A percentile compares a stretch with the other conserved stretches of the same genome.
These are phyloP conservation scores for Xerocomus amazonicus DNA, from an alignment of 1,284 basidiomycete genomes.

Conservation along the genomic window DNA sequence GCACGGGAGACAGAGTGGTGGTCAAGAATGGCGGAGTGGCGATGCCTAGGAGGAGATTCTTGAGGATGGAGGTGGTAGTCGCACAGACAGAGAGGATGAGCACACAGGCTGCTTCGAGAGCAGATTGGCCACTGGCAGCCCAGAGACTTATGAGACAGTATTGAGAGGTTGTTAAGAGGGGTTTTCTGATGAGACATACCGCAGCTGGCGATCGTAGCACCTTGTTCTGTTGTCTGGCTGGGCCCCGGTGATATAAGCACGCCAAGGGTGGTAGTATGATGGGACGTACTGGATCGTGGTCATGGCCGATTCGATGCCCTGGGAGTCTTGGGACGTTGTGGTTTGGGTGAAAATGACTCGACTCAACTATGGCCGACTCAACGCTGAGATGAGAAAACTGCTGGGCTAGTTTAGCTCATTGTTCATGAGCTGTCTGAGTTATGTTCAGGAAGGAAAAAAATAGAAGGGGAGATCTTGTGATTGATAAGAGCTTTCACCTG, in stretches of 20 bases:
- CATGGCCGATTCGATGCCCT: conserved; percentile 51
- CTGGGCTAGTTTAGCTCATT: background rate
- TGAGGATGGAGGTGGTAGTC: conserved; percentile 82
- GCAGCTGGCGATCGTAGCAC: conserved; percentile 87
- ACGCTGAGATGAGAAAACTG: conserved; percentile 10
- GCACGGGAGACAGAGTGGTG: conserved; percentile 55
- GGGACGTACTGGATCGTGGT: conserved; percentile 44
- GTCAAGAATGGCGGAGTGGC: conserved; percentile 87
- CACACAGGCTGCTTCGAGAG: conserved; percentile 82
- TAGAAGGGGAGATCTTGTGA: conserved; percentile 44
- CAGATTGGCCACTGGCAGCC: conserved; percentile 90
- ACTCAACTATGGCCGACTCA: conserved; percentile 25
- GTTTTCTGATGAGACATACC: conserved; percentile 44
- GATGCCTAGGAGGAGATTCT: conserved; percentile 93
- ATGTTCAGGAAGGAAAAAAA: no score
- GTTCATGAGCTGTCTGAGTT: no score
- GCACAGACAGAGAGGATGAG: conserved; percentile 80
- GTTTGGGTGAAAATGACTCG: conserved; percentile 8
- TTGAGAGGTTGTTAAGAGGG: background rate
- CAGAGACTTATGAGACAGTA: conserved; percentile 62
- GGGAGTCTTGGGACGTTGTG: conserved; percentile 39
- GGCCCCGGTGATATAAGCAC: conserved; percentile 21
- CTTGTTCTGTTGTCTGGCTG: conserved; percentile 83
- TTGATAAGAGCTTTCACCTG: conserved; percentile 62
- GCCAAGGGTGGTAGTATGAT: background rate